Evolutionary conservation across 169 alveolate genomes (phyloP), one percentile per base, ranked within the genome.

Genomic region (Eimeria acervulina): DNA sequence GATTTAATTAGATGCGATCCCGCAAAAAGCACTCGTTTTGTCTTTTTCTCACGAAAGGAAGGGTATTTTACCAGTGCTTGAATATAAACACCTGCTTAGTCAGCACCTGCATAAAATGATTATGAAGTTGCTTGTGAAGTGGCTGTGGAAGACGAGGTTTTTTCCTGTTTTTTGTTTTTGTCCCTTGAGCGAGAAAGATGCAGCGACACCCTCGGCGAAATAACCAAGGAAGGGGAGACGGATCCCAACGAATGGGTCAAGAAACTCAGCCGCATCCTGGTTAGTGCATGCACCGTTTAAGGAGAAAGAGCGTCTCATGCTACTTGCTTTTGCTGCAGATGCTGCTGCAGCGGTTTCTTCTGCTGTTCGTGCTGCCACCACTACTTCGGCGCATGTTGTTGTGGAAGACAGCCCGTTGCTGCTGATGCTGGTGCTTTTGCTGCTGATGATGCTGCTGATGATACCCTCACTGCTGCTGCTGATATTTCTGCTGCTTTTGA

Each of bases 191-290:
- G 96, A 38, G 96, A 92, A 23, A 51, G 63, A 10, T 76, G 96
- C 96, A 92, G 88, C 76, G 96, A 76, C 33, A 66, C 74, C 21
- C 83, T 92, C 38, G 13, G 83, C 28, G 95, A 95, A 84, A 97
- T 97, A 40, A 83, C 97, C 68, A 95, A 97, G 84, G 97, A 96
- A 93, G 98, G 98, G 15, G 99, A 98, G 91, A 97, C 98, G 26
- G 99, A 98, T 89, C 97, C 98, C 59, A 98, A 98, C 94, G 99
- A 98, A 59, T 98, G 99, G 99, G 99, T 98, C 36, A 97, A 98
- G 94, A 98, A 98, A 90, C 97, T 98, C 96, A 98, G 98, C 66
- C 97, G 98, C 76, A 95, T 98, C 21, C 96, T 97, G 96, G 98
- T 97, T 81, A 66, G 97, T n/a, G 12, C 38, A 23, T 1, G 21